phyloP scores from a whole-genome alignment of 495 filamentous ascomycete species.

The Cercophora sp. region DNA sequence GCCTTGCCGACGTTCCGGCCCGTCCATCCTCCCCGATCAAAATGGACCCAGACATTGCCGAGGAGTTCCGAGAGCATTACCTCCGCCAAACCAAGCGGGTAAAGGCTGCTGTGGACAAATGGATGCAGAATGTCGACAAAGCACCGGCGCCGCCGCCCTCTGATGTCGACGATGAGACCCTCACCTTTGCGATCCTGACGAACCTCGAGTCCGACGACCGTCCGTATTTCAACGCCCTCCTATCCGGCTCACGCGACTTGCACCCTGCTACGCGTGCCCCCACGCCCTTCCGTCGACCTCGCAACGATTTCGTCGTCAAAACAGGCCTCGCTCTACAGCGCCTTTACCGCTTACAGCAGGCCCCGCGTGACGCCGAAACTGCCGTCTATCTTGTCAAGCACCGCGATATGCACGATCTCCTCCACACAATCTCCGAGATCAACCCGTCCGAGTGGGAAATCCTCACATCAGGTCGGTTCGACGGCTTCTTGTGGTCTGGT shows the following conservation, averaged over 20 bases:
- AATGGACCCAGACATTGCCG: slow-evolving; percentile 85
- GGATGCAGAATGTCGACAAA: slow-evolving; percentile 75
- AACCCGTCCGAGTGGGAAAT: slow-evolving; percentile 93
- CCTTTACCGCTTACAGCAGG: slow-evolving; percentile 67
- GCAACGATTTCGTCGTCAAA: slow-evolving; percentile 65
- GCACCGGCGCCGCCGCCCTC: slow-evolving; percentile 66
- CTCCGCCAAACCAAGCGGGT: slow-evolving; percentile 84
- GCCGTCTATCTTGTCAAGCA: slow-evolving; percentile 88
- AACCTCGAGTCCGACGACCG: slow-evolving; percentile 72
- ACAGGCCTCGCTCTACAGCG: slow-evolving; percentile 75
- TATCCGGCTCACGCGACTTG: slow-evolving; percentile 62
- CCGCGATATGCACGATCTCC: slow-evolving; percentile 73
- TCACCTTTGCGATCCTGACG: slow-evolving; percentile 89
- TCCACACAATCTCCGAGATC: slow-evolving; percentile 83
- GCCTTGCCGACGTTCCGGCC: slow-evolving; percentile 38
- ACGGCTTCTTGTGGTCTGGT: slow-evolving; percentile 95
- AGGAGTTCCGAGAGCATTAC: slow-evolving; percentile 85
- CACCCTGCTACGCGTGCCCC: slow-evolving; percentile 52
- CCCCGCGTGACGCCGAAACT: slow-evolving; percentile 77
- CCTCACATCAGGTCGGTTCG: slow-evolving; percentile 89
- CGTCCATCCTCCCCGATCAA: slow-evolving; percentile 65
- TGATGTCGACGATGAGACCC: slow-evolving; percentile 87
- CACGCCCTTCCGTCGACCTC: slow-evolving; percentile 52
- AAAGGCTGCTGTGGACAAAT: slow-evolving; percentile 74
- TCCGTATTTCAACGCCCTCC: slow-evolving; percentile 70